Percentiles rank a stretch among this genome's conserved stretches.
Evolutionary conservation across 2,329 filamentous ascomycete genomes (phyloP).

Genomic region (Coniochaeta hoffmannii): DNA sequence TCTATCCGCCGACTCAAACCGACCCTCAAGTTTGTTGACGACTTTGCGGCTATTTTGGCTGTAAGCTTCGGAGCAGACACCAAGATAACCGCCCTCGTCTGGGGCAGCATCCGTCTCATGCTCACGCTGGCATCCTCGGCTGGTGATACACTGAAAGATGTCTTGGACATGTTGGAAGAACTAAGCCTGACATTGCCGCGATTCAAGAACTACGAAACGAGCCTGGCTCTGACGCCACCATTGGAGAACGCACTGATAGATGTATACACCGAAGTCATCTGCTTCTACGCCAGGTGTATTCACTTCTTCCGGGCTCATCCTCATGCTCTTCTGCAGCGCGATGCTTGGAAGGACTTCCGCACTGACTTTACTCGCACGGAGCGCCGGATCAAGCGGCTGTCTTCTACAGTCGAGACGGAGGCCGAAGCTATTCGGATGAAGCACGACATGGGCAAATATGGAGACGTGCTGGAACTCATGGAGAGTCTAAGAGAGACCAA

Average conservation of each 20-base stretch:
- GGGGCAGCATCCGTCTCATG: neutral
- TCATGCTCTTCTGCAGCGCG: neutral
- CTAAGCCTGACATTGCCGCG: neutral
- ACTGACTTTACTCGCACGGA: neutral
- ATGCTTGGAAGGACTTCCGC: neutral
- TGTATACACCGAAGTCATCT: neutral
- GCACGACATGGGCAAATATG: neutral
- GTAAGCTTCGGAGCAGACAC: neutral
- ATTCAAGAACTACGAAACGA: neutral
- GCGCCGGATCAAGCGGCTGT: neutral
- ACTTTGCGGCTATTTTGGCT: neutral
- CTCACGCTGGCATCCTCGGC: neutral
- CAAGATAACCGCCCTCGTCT: neutral
- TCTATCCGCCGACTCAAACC: too few relatives aligned
- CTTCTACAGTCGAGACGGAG: neutral
- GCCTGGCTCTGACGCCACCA: neutral
- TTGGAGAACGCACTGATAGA: neutral
- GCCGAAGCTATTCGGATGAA: too few relatives aligned
- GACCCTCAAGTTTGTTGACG: too few relatives aligned
- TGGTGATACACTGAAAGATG: neutral
- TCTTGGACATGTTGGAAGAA: neutral
- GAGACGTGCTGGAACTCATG: neutral
- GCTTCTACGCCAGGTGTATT: neutral
- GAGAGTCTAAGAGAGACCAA: too few relatives aligned
- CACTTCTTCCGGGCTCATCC: neutral